Base-by-base conservation (phyloP, 306 rosid genomes). In the Gynostemma pentaphyllum region DNA sequence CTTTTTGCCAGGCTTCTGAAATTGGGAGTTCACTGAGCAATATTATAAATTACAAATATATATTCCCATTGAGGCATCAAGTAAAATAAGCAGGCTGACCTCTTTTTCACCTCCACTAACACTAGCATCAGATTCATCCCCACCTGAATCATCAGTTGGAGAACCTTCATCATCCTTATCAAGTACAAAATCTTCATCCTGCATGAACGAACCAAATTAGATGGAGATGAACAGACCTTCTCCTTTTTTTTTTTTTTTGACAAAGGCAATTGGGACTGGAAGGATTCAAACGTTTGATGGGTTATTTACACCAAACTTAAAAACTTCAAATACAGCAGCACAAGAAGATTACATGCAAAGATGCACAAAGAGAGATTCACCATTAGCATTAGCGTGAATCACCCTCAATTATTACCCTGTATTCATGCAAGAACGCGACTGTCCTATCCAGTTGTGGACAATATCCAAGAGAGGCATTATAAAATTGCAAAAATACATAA, bases 131-230 rank as follows among this genome's bases (percentile, higher is more conserved):
- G 96, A 86, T 15, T 79, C 96, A 0, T 86, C 99, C 16, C 49
- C 95, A 36, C 99, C 99, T 60, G 99, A 92, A 84, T 84, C 96
- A 83, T 92, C 99, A 26, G 94, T 88, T 53, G 99, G 90, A 56
- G 99, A 92, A 68, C 99, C 99, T 65, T 67, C 87, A 73, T 94
- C 99, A 72, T 94, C 99, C 81, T 84, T 78, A 46, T 84, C 97
- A 15, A 50, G 32, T 46, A 88, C 95, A 81, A 86, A 94, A 78
- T 88, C 99, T 45, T 79, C 83, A 62, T 94, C 99, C 99, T 94
- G 81, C 34, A 22, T 15, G 54, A 69, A 68, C 34, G 70, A 70
- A 63, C 24, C 78, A 68, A 32, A 18, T 51, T 54, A 59, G 18
- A 64, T 34, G 56, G 48, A 64, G 5, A 12, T 15, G 41, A 32